Evolutionary conservation across 306 rosid species (phyloP), one percentile per base, ranked within the genome.

Genomic region (Begonia loranthoides): DNA sequence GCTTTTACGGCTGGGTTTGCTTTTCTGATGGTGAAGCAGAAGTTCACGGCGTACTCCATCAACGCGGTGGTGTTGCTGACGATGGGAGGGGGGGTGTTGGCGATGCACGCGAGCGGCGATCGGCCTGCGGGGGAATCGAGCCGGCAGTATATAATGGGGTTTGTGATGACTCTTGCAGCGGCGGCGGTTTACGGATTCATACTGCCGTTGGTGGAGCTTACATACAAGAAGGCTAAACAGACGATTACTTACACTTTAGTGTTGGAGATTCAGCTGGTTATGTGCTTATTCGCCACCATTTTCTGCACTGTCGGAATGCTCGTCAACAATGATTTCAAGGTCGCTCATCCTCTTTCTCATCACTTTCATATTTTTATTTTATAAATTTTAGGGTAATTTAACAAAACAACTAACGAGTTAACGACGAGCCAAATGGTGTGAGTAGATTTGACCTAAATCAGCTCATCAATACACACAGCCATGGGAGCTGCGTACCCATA

Each of bases 241-340:
- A 11, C 9, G 12, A 12, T 90, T 0, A 85, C 86, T 1, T 90
- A 80, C 54, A 50, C 80, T 9, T 40, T 86, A 17, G 87, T 90
- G n/a, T 38, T 90, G 82, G 95, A 90, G 84, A 64, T 78, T 73
- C 99, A 90, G 74, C 13, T 76, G 39, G 83, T 86, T 15, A 70
- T 86, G 68, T 58, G 77, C 48, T 46, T 83, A 53, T 78, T 68
- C 51, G 99, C 94, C 14, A 80, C 94, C 5, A 13, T 79, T 4
- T 64, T 90, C 40, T 86, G 94, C 64, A 45, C 65, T 1, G 16
- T 83, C 10, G 99, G 99, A 10, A 86, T 90, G 99, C 14, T 86
- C 0, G 62, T 80, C 52, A 63, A 90, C 69, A 64, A 90, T 6
- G 95, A 90, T 67, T 83, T 86, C 58, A 52, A 86, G 94, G 99